Evolutionary conservation across 2,329 filamentous ascomycete genomes (phyloP).

Genomic region (Lachnellula willkommii): DNA sequence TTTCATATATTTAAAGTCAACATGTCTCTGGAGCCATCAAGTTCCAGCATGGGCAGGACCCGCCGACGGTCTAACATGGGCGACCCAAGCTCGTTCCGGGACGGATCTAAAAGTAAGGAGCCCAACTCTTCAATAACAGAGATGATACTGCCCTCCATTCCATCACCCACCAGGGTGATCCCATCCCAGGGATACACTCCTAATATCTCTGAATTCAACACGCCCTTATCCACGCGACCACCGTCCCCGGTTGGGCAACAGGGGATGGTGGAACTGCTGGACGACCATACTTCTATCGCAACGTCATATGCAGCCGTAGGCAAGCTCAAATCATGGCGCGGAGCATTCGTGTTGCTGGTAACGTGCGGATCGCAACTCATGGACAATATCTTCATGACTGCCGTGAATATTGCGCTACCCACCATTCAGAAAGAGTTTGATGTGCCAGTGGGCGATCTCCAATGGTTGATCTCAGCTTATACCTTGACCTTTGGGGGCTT

Average conservation of each 20-base stretch:
- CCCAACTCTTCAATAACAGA: too few species aligned
- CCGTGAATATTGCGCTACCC: constrained; percentile 37
- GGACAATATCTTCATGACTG: constrained; percentile 41
- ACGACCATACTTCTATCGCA: too few species aligned
- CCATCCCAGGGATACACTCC: too few species aligned
- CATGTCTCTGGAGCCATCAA: too few species aligned
- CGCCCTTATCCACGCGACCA: constrained; percentile 9
- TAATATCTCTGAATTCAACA: constrained; percentile 8
- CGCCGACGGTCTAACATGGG: too few species aligned
- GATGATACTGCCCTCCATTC: too few species aligned
- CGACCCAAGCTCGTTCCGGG: too few species aligned
- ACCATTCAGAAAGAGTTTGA: constrained; percentile 37
- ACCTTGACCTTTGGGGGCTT: constrained; percentile 38
- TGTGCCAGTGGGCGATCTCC: constrained; percentile 33
- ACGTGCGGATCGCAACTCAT: constrained; percentile 40
- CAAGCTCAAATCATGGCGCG: constrained; percentile 34
- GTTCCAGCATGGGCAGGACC: too few species aligned
- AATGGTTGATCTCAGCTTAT: constrained; percentile 40
- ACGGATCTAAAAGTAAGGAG: too few species aligned
- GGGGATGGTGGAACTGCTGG: not conserved
- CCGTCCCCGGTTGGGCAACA: constrained; percentile 21
- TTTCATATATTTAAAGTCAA: too few species aligned
- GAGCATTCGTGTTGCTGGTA: constrained; percentile 34
- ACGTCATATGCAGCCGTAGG: too few species aligned
- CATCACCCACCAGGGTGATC: too few species aligned